Base-by-base conservation (phyloP, 352 stramenopile genomes). In the Phytophthora aleatoria region DNA sequence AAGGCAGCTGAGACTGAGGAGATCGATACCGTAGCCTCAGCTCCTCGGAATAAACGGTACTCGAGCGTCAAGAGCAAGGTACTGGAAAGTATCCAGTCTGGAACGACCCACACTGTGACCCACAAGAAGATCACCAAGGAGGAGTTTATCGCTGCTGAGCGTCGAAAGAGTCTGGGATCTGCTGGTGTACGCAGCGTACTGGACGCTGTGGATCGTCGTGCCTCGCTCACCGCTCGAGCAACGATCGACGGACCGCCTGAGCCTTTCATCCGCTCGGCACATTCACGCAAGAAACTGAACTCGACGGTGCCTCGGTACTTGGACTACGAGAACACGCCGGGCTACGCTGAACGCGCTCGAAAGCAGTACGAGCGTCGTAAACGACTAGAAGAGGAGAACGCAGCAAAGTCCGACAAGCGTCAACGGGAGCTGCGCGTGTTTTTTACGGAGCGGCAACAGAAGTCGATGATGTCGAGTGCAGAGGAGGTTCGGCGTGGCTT, bases 301-400 rank as follows among this genome's bases (percentile, higher is more conserved):
- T 80, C 67, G 28, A 77, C 82, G 0, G 55, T 76, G 10, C 81
- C 84, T 10, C 79, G 84, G 12, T 92, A 92, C 54, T 54, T 92
- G 71, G 61, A 87, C 26, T 92, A 91, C 64, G 59, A 77, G 51
- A 83, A 82, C 9, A 67, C 61, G 0, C 63, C 71, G 1, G 73
- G 67, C 4, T 92, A 83, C 52, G 60, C 63, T 28, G 69, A 77
- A 27, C 76, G 83, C 55, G 72, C 79, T 12, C 79, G 83, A 31
- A 51, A 73, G 61, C 84, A 92, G 56, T 54, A 83, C 13, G 80
- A 92, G 38, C 84, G 84, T 16, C 81, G 84, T 16, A 87, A 78
- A 51, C 80, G 81, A 11, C 66, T 92, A n/a, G 81, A 92, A 55
- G 68, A 85, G 47, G 69, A 71, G 20, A 92, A 91, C 50, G 58